Base-by-base conservation (phyloP, 176 grass and related monocot genomes). In the Bonia amplexicaulis region DNA sequence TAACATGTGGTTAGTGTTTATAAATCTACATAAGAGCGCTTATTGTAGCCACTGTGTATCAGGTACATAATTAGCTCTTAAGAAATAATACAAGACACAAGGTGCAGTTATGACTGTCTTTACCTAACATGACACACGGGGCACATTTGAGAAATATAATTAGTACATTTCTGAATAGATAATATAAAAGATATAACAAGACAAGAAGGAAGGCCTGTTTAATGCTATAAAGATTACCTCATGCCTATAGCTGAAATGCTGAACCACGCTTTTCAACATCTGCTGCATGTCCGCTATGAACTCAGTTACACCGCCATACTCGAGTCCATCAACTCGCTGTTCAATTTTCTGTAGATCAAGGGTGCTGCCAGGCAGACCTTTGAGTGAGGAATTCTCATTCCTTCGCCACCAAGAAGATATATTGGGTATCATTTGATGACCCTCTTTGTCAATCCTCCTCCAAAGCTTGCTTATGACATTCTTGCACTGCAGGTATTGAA, bases 381-480 rank as follows among this genome's bases (percentile, higher is more conserved):
- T 82, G 60, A 91, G 91, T 57, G 85, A 86, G 17, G 93, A 90
- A 77, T 92, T 94, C 69, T 92, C 90, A 76, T 99, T 96, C 85
- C 88, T 91, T 70, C 86, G 88, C 97, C 97, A 96, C 93, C 93
- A 96, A 74, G 92, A 91, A 68, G 90, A 90, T 87, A 99, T 91
- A 55, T 92, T 81, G 23, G 97, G 97, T 80, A 99, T 88, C 19
- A 94, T 88, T 86, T 99, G 88, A 60, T 92, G 82, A 17, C 97
- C 97, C 60, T 99, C 97, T 88, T 93, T 96, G 47, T 96, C 86
- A 23, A 99, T 96, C 85, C 91, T 92, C 77, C 90, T 96, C 88
- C 94, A 94, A 64, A 99, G 90, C 86, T 99, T 96, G 93, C 90
- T 99, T 83, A 96, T 96, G 14, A 99, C 97, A 91, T 99, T 94